Conservation (phyloP, 1,284 basidiomycete species). For the Cystobasidium slooffiae region DNA sequence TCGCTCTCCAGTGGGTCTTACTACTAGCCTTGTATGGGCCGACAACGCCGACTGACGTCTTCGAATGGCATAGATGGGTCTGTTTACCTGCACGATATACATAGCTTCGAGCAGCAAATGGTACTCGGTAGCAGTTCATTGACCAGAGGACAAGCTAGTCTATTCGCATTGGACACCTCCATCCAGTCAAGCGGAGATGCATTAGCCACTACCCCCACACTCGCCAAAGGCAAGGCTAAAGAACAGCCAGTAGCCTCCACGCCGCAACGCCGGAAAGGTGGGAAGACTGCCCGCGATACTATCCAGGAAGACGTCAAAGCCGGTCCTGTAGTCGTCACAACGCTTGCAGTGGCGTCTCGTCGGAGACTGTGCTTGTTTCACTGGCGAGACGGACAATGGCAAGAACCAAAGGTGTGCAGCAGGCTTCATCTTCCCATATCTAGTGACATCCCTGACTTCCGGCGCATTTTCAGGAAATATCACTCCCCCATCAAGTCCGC, state of each 20-base stretch:
- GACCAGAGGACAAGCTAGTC: conserved; percentile 69
- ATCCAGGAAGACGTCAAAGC: conserved; percentile 13
- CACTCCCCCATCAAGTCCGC: conserved; percentile 68
- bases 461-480: conserved; percentile 66
- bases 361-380: conserved; percentile 82
- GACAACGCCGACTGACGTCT: conserved; percentile 9
- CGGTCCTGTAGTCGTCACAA: conserved; percentile 62
- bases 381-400: conserved; percentile 82
- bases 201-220: conserved; percentile 36
- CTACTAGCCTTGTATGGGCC: too few species aligned
- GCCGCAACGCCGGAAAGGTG: conserved; percentile 11
- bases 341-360: conserved; percentile 80
- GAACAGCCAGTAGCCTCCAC: background rate
- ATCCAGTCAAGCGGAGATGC: conserved; percentile 59
- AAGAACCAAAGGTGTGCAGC: conserved; percentile 67
- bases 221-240: conserved; percentile 47
- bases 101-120: conserved; percentile 60
- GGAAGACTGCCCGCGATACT: conserved; percentile 6
- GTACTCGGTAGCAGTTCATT: conserved; percentile 62
- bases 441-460: too few species aligned
- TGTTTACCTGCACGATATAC: conserved; percentile 63
- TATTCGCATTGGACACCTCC: conserved; percentile 73
- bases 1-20: conserved; percentile 75
- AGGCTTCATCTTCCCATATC: background rate
- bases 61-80: conserved; percentile 54